Base-by-base conservation (phyloP, 2,329 filamentous ascomycete genomes). In the Penicillium griseofulvum region DNA sequence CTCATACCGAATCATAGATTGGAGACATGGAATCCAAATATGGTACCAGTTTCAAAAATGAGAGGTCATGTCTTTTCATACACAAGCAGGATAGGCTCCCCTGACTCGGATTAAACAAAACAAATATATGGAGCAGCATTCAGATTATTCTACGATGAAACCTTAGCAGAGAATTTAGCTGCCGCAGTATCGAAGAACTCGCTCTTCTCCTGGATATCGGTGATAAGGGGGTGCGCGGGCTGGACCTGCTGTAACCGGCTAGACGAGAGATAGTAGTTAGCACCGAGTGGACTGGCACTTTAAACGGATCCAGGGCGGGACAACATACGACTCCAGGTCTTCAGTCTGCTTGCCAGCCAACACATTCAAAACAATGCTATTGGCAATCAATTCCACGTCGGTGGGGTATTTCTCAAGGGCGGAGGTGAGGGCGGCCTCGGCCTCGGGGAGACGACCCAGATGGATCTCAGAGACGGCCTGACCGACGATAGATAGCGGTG, bases 381-480 rank as follows among this genome's bases (percentile, higher is more conserved):
- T 97, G 58, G 91, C 91, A 68, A 97, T 85, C 19, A 89, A 87
- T 59, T 92, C 87, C 7, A 84, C 80, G 57, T 89, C 85, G 53
- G 83, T 79, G 2, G 87, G 83, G 57, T 93, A 86, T 72, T 90
- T 87, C 68, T 87, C 81, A 51, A 94, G 65, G 0, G 91, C 92
- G 74, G 93, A 85, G 62, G 93, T 85, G 60, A 97, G 76, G 4
- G 92, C 93, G 17, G 87, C 84, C 76, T 97, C 90, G 0, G 93
- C 91, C 79, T 97, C 94, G 59, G 94, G 91, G 38, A 89, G 77
- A 46, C 94, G 85, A 48, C 91, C 92, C 28, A 97, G 85, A 70
- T 97, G 94, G 50, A 97, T 78, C 74, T 99, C 93, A 24, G 90
- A 88, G 26, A 97, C 86, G 26, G 92, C 93, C 77, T 97, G 94